phyloP scores from a whole-genome alignment of 2,329 filamentous ascomycete species.

The Plectosphaerella cucumerina region DNA sequence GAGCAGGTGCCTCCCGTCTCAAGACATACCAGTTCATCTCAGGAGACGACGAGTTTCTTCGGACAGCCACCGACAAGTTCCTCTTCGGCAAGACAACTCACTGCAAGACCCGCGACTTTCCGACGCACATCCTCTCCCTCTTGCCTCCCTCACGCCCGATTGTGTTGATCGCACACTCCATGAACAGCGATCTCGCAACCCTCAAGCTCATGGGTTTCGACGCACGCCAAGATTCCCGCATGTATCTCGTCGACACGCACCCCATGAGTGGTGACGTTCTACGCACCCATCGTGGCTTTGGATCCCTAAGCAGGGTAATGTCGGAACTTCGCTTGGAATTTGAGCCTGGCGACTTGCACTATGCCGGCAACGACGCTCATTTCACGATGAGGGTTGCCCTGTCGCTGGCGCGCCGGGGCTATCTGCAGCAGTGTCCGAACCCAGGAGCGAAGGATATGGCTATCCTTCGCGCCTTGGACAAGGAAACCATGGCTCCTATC shows the following conservation, averaged over 20 bases:
- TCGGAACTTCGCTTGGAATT: background rate
- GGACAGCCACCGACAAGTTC: too few relatives aligned
- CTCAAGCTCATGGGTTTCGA: background rate
- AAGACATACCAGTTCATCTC: too few relatives aligned
- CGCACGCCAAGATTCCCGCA: background rate
- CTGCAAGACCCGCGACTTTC: background rate
- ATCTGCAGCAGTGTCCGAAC: background rate
- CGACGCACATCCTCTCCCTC: background rate
- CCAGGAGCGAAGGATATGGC: too few relatives aligned
- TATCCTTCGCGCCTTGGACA: too few relatives aligned
- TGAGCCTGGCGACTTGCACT: conserved; percentile 57
- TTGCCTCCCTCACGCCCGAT: too few relatives aligned
- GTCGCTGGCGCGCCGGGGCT: background rate
- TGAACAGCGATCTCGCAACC: background rate
- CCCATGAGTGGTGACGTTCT: background rate
- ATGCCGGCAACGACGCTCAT: conserved; percentile 80
- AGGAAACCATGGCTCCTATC: too few relatives aligned
- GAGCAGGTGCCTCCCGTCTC: too few relatives aligned
- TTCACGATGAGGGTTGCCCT: conserved; percentile 69
- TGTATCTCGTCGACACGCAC: background rate
- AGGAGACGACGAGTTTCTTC: too few relatives aligned
- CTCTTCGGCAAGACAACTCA: too few relatives aligned
- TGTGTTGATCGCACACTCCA: background rate
- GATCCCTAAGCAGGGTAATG: background rate
- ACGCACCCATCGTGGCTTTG: background rate